Conservation (phyloP, 306 rosid species). For the Quercus variabilis region DNA sequence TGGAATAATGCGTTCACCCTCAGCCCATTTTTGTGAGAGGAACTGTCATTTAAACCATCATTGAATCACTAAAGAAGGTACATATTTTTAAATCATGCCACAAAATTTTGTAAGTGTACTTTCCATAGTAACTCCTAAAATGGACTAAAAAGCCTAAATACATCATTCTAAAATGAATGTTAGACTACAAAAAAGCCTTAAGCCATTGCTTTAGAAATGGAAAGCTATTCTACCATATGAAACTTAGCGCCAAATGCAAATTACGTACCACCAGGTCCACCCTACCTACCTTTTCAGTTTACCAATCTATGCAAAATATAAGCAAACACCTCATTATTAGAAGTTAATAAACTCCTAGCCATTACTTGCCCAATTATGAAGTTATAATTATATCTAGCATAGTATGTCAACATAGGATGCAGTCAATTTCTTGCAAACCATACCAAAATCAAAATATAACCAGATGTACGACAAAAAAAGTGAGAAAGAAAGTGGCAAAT, state of each 20-base stretch:
- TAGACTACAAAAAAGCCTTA: not conserved
- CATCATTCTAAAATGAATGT: not conserved
- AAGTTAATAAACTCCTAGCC: not conserved
- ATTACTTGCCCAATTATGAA: not conserved
- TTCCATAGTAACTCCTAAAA: not conserved
- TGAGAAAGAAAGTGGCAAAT: constrained; percentile 1
- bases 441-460: not conserved
- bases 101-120: not conserved
- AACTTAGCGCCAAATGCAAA: not conserved
- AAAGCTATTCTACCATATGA: not conserved
- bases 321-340: not conserved
- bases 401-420: not conserved
- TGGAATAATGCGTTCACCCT: too few species aligned
- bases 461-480: constrained; percentile 4
- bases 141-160: not conserved
- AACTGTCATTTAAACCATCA: not conserved
- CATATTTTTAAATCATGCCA: not conserved
- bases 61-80: not conserved
- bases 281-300: not conserved
- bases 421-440: not conserved
- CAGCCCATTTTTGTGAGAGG: too few species aligned
- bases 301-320: not conserved
- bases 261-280: not conserved
- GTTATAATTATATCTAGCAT: not conserved
- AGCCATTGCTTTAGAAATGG: not conserved